Evolutionary conservation across 2,329 filamentous ascomycete genomes (phyloP), one percentile per base, ranked within the genome.

Genomic region (Scytalidium lignicola): DNA sequence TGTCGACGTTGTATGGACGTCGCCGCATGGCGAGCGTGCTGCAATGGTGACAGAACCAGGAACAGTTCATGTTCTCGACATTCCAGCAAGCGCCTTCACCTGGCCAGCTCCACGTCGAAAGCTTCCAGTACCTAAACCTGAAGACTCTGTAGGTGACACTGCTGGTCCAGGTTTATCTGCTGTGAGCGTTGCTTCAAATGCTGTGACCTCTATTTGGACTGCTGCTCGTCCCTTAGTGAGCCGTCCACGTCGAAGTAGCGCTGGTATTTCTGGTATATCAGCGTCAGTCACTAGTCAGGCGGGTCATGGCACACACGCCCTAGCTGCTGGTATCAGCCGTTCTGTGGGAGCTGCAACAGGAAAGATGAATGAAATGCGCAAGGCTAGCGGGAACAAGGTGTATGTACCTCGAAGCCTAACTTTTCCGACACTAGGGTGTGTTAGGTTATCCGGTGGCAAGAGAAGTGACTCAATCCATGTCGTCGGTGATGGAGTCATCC

Each of bases 31-130:
- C 19, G 88, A 95, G 63, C 85, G 88, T 51, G 72, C 95, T 37
- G 92, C 91, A 1, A 84, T 99, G 70, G 83, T 96, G 21, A 97
- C 93, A 1, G 90, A 95, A 61, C 88, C 91, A 58, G 90, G 92
- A n/a, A 99, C 93, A 8, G 84, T 96, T 10, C 93, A 99, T 68
- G 80, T 97, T 41, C 85, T 96, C 55, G 88, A 96, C 57, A 80
- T 97, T 67, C 90, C 90, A 8, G 76, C 82, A 42, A 87, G 82
- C 54, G 88, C 89, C 3, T 92, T 91, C 59, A 83, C 87, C 56
- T 96, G 91, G 91, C 91, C 91, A 39, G 88, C 90, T 20, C 84
- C 82, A 40, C 76, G 80, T 37, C 74, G 77, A 47, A 70, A 48
- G 37, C 20, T 46, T 44, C 18, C 54, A 23, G 46, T 20, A 28